Evolutionary conservation across 345 rosid species (phyloP), one percentile per base, ranked within the genome.

Genomic region (Nephelium lappaceum): DNA sequence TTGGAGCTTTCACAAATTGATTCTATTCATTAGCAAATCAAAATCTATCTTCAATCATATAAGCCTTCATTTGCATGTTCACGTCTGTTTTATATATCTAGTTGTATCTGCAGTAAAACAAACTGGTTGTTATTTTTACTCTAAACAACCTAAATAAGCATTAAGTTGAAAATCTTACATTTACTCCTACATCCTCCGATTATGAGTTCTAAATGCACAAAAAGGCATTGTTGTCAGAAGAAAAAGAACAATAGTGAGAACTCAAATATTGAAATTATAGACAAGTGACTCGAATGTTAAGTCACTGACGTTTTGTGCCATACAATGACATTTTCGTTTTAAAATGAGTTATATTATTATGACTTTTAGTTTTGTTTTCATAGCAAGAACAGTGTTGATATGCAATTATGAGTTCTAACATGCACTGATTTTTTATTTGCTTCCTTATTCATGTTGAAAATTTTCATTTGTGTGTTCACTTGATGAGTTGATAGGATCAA

Each of bases 401-500:
- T 45, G 8, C 11, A 6, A 45, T 45, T 45, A 45, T 45, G 8
- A 6, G 49, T 11, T n/a, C 1, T 72, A 7, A n/a, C 39, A 11
- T 8, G 5, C 36, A 27, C 11, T 18, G 27, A 72, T 36, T 55
- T 31, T 16, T 57, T 9, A 3, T 31, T 18, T 38, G 8, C 21
- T 31, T 43, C 16, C n/a, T 38, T 55, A 8, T 10, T 31, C 67
- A 18, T 31, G 43, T 39, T 47, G 36, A 25, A 5, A 11, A 27
- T 27, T 55, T 27, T 65, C 49, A 24, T 78, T n/a, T 77, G 57
- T 70, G 57, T 55, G 10, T 41, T 79, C 77, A 42, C 4, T 81
- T 57, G 38, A 36, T 72, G 58, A 60, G 45, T 71, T 45, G 2
- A 6, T 86, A 95, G 99, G 99, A 95, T 76, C 93, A 93, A 72